These are phyloP conservation scores for Fusarium tanahbumbuense DNA, from an alignment of 2,329 filamentous ascomycete genomes.

Conservation along the genomic window DNA sequence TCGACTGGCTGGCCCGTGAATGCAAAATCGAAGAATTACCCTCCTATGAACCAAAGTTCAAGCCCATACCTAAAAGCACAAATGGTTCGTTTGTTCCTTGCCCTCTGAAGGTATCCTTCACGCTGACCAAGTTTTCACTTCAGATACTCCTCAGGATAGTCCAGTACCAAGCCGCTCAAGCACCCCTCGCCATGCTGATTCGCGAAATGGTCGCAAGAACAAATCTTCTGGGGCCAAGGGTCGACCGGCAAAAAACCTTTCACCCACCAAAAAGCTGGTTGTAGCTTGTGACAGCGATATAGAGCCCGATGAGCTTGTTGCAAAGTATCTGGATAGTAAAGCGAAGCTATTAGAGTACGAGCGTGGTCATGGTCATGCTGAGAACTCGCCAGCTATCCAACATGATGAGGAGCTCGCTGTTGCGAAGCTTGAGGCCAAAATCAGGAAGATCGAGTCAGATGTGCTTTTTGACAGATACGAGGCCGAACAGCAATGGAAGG, in stretches of 20 bases:
- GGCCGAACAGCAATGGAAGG: conserved; percentile 74
- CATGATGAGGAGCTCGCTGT: conserved; percentile 59
- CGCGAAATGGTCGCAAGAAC: conserved; percentile 43
- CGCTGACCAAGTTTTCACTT: conserved; percentile 17
- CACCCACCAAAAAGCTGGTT: conserved; percentile 56
- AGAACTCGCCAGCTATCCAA: conserved; percentile 34
- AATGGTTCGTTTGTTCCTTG: conserved; percentile 37
- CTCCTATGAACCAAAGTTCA: conserved; percentile 68
- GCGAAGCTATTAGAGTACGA: conserved; percentile 72
- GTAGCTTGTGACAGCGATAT: conserved; percentile 75
- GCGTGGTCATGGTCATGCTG: conserved; percentile 49
- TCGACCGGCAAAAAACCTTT: conserved; percentile 37
- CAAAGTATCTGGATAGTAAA: conserved; percentile 82
- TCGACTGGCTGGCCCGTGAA: conserved; percentile 91
- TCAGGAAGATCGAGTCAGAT: conserved; percentile 81
- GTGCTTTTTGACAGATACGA: conserved; percentile 76
- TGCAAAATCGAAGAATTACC: conserved; percentile 76
- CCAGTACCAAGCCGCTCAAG: conserved; percentile 62
- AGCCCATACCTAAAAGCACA: conserved; percentile 54
- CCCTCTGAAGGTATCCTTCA: not conserved
- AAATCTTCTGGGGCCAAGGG: conserved; percentile 52
- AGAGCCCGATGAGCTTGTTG: conserved; percentile 79
- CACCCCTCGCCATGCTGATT: conserved; percentile 57
- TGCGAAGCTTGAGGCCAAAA: conserved; percentile 76
- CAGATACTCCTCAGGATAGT: conserved; percentile 63